phyloP scores from a whole-genome alignment of 768 basidiomycete genomes.

The Multifurca ochricompacta region DNA sequence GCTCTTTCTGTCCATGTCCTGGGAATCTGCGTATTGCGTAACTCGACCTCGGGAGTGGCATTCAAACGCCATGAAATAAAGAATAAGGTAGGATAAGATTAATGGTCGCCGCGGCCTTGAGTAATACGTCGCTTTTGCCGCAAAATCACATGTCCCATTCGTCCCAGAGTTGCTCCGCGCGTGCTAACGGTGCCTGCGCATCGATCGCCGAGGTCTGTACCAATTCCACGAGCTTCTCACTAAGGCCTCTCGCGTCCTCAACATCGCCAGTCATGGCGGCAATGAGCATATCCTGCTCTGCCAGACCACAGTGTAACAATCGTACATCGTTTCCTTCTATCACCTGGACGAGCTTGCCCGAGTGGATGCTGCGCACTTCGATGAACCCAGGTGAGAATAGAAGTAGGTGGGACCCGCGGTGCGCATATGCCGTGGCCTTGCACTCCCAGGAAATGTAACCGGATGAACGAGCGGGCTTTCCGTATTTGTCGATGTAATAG shows the following conservation, averaged over 20 bases:
- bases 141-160: constrained; percentile 19
- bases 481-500: constrained; percentile 67
- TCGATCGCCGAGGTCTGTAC: constrained; percentile 57
- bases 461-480: constrained; percentile 50
- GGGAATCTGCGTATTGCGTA: no score
- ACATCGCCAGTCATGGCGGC: constrained; percentile 55
- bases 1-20: no score
- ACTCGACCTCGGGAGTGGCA: no score
- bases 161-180: constrained; percentile 16
- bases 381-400: constrained; percentile 70
- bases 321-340: constrained; percentile 67
- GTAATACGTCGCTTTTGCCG: not conserved
- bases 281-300: constrained; percentile 43
- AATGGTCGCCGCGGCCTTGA: not conserved
- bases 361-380: constrained; percentile 59
- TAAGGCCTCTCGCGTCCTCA: constrained; percentile 48
- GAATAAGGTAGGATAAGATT: not conserved
- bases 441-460: constrained; percentile 76
- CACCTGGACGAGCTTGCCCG: constrained; percentile 73
- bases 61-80: not conserved
- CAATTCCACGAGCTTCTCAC: constrained; percentile 61
- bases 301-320: constrained; percentile 44
- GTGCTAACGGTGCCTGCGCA: constrained; percentile 14
- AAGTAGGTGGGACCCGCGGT: constrained; percentile 55
- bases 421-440: constrained; percentile 52